phyloP scores from a whole-genome alignment of 805 yeast species.

The Myxozyma neotropica region DNA sequence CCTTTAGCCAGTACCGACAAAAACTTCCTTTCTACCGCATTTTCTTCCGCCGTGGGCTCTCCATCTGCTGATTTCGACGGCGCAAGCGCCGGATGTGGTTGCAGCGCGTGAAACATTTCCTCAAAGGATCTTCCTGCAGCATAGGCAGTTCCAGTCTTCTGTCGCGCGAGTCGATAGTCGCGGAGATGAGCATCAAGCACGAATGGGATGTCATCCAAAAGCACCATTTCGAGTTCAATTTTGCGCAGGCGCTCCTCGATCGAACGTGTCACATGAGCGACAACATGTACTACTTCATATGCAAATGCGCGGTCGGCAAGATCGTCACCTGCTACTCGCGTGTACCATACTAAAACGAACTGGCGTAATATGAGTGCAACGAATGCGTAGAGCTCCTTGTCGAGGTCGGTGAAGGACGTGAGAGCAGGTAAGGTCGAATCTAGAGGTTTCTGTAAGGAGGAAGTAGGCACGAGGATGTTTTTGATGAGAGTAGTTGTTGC shows the following conservation, averaged over 20 bases:
- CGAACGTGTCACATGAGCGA: conserved; percentile 48
- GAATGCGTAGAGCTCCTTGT: conserved; percentile 51
- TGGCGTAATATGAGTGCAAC: conserved; percentile 51
- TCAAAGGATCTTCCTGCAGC: conserved; percentile 43
- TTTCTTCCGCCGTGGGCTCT: background rate
- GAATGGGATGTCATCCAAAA: conserved; percentile 52
- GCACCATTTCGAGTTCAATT: conserved; percentile 44
- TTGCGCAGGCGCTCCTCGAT: conserved; percentile 42
- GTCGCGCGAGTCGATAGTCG: conserved; percentile 40
- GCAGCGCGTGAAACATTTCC: conserved; percentile 43
- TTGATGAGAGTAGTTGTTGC: conserved; percentile 27
- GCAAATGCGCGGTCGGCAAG: conserved; percentile 48
- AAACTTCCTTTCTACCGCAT: conserved; percentile 40
- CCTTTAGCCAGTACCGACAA: conserved; percentile 44
- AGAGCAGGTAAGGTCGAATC: conserved; percentile 29
- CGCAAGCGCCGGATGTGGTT: conserved; percentile 45
- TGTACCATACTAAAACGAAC: conserved; percentile 54
- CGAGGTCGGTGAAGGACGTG: conserved; percentile 43
- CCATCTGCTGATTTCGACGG: conserved; percentile 9
- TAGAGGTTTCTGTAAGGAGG: conserved; percentile 25
- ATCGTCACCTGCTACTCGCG: conserved; percentile 41
- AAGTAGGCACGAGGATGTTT: conserved; percentile 31
- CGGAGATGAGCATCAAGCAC: conserved; percentile 47
- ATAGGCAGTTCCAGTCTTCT: conserved; percentile 41
- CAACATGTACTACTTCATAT: conserved; percentile 46